A percentile compares a stretch with the other conserved stretches of the same genome.
These are phyloP conservation scores for Penicillium lividum DNA, from an alignment of 495 filamentous ascomycete species.

Conservation along the genomic window DNA sequence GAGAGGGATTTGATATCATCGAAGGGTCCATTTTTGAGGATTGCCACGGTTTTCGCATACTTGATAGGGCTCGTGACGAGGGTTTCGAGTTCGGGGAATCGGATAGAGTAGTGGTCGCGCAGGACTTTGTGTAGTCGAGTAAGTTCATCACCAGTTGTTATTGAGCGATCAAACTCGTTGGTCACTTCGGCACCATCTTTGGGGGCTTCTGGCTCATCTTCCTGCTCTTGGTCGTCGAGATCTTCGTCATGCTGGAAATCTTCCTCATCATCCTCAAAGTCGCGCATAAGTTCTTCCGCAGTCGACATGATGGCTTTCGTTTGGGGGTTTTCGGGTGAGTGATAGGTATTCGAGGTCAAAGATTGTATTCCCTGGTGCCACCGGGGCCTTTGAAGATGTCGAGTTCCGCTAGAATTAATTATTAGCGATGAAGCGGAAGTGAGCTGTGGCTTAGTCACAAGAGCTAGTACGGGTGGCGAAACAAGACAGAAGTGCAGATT, in stretches of 20 bases:
- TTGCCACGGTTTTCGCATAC: slow-evolving; percentile 93
- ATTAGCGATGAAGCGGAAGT: slow-evolving; percentile 7
- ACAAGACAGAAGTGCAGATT: slow-evolving; percentile 16
- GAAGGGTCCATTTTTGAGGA: slow-evolving; percentile 90
- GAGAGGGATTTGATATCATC: slow-evolving; percentile 78
- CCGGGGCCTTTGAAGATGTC: slow-evolving; percentile 10
- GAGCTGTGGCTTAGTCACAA: slow-evolving; percentile 21
- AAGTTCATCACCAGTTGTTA: slow-evolving; percentile 87
- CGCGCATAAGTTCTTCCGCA: slow-evolving; percentile 48
- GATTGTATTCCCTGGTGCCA: slow-evolving; percentile 10
- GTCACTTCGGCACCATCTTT: slow-evolving; percentile 42
- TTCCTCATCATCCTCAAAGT: slow-evolving; percentile 42
- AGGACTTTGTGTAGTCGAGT: slow-evolving; percentile 93
- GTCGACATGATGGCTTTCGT: slow-evolving; percentile 38
- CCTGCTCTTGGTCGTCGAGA: slow-evolving; percentile 36
- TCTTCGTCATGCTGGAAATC: slow-evolving; percentile 29
- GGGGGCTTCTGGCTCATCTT: slow-evolving; percentile 31
- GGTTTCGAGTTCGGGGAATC: slow-evolving; percentile 95
- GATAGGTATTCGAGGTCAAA: not conserved
- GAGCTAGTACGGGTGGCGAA: slow-evolving; percentile 23
- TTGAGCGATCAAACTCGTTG: slow-evolving; percentile 91
- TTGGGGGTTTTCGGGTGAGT: not conserved
- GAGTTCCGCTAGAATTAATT: not conserved
- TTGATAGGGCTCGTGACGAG: slow-evolving; percentile 89
- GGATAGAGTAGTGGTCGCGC: slow-evolving; percentile 88